A percentile compares a stretch with the other conserved stretches of the same genome.
Evolutionary conservation across 331 rosid genomes (phyloP).

Genomic region (Pyracantha coccinea): DNA sequence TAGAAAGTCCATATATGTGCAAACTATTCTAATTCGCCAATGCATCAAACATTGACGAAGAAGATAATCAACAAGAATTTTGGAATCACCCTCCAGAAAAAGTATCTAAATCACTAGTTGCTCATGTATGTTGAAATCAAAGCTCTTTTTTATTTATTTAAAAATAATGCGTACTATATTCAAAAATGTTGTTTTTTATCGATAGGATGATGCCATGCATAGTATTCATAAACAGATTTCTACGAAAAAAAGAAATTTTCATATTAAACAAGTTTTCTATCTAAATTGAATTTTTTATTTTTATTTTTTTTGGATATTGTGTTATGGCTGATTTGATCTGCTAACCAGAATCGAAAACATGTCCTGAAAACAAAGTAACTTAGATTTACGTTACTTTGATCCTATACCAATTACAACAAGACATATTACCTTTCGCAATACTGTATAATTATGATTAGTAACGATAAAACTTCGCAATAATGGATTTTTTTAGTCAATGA

Average conservation of each 20-base stretch:
- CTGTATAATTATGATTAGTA: neutral
- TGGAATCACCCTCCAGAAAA: neutral
- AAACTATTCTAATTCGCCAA: neutral
- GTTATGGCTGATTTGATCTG: slow-evolving; percentile 3
- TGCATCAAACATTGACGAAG: neutral
- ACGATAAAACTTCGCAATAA: neutral
- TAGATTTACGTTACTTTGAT: neutral
- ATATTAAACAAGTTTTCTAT: too few species aligned
- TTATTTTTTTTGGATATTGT: neutral
- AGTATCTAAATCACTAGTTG: neutral
- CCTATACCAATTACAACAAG: neutral
- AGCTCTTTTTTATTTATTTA: neutral
- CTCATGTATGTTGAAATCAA: neutral
- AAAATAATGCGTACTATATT: neutral
- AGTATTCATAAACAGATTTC: neutral
- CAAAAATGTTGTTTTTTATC: neutral
- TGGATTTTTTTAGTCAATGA: neutral
- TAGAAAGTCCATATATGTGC: neutral
- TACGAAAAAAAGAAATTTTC: neutral
- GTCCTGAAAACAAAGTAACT: neutral
- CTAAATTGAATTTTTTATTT: too few species aligned
- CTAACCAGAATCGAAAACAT: slow-evolving; percentile 11
- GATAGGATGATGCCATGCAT: neutral
- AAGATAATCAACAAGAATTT: neutral
- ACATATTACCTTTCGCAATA: neutral